Conservation (phyloP, 768 basidiomycete species). For the Epithele typhae region DNA sequence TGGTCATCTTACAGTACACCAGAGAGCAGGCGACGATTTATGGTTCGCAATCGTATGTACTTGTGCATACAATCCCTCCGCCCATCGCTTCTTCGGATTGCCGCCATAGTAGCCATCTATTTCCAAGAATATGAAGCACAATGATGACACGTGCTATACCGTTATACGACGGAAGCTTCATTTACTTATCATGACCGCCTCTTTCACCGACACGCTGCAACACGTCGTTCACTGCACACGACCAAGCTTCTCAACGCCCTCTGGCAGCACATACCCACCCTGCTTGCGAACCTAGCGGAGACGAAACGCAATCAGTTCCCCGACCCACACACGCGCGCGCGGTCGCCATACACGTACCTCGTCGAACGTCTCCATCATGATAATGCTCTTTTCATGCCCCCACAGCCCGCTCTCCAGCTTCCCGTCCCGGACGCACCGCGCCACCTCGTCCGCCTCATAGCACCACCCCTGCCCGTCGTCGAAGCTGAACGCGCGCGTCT, state of each 20-base stretch:
- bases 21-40: too few relatives aligned
- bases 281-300: conserved; percentile 54
- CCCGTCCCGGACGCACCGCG: conserved; percentile 67
- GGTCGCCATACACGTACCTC: conserved; percentile 42
- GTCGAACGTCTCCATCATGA: conserved; percentile 85
- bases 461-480: conserved; percentile 65
- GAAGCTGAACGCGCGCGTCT: conserved; percentile 54
- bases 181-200: too few relatives aligned
- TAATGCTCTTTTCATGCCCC: conserved; percentile 73
- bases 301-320: too few relatives aligned
- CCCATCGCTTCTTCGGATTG: too few relatives aligned
- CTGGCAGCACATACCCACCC: conserved; percentile 59
- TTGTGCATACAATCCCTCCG: too few relatives aligned
- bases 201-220: neutral
- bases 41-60: too few relatives aligned
- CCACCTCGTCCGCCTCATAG: conserved; percentile 88
- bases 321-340: too few relatives aligned
- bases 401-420: conserved; percentile 71
- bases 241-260: conserved; percentile 47
- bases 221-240: conserved; percentile 7
- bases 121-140: too few relatives aligned
- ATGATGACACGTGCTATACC: too few relatives aligned
- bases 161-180: too few relatives aligned
- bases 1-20: too few relatives aligned
- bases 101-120: too few relatives aligned